Percentiles rank a stretch among this genome's conserved stretches.
Conservation (phyloP, 2,329 filamentous ascomycete species). For the Botrytis fragariae region DNA sequence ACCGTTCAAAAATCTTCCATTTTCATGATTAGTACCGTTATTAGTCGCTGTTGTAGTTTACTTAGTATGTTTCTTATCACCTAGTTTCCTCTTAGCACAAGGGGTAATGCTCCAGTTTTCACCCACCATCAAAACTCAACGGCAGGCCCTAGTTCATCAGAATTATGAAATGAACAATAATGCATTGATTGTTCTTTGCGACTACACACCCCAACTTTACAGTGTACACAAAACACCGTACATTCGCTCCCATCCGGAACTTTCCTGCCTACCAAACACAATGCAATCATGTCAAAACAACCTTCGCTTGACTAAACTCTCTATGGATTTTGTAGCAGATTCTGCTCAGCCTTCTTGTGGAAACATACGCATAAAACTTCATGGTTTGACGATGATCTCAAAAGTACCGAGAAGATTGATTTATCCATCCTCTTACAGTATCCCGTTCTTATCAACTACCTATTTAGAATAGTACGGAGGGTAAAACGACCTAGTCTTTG, state of each 20-base stretch:
- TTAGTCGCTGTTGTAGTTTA: neutral
- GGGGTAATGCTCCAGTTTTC: neutral
- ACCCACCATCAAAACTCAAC: conserved; percentile 4
- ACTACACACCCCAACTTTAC: neutral
- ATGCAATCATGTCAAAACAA: conserved; percentile 9
- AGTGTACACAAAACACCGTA: neutral
- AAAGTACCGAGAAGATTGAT: conserved; percentile 4
- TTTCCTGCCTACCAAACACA: conserved; percentile 8
- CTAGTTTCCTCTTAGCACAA: neutral
- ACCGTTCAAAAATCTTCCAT: neutral
- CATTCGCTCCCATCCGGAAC: neutral
- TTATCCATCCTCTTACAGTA: neutral
- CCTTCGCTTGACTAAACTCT: conserved; percentile 8
- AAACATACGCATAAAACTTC: conserved; percentile 1
- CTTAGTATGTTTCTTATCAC: neutral
- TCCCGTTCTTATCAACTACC: conserved; percentile 4
- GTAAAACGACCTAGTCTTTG: conserved; percentile 9
- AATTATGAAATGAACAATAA: conserved; percentile 10
- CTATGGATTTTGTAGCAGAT: conserved; percentile 12
- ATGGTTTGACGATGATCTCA: conserved; percentile 15
- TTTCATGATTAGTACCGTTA: neutral
- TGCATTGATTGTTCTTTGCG: conserved; percentile 1
- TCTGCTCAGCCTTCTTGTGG: conserved; percentile 4
- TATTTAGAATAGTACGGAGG: neutral
- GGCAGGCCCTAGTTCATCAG: conserved; percentile 11